Percentiles rank a stretch among this genome's conserved stretches.
Evolutionary conservation across 148 eudicot species (phyloP).

Genomic region (Spergularia bocconei): DNA sequence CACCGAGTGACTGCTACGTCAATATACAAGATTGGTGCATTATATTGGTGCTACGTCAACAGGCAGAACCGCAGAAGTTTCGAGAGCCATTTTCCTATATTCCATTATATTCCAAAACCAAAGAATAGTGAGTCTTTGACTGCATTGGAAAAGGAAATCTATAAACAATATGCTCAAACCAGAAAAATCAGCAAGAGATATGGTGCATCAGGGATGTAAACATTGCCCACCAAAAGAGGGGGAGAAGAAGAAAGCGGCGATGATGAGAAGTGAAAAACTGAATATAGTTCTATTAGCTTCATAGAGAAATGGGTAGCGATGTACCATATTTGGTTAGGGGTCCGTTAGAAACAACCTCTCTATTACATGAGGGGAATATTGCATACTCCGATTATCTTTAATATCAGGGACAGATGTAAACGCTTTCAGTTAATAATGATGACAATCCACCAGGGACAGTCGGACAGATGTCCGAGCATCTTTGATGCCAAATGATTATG

Average conservation of each 20-base stretch:
- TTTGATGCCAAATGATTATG: neutral
- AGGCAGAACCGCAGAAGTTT: too few species aligned
- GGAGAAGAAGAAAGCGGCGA: neutral
- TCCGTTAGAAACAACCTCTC: neutral
- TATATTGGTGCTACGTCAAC: too few species aligned
- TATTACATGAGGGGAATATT: neutral
- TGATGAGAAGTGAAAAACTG: neutral
- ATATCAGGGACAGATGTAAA: neutral
- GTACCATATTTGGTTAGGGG: neutral
- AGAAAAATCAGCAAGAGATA: neutral
- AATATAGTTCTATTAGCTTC: neutral
- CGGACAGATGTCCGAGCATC: neutral
- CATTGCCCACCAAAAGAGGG: neutral
- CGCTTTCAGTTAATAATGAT: neutral
- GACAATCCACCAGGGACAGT: neutral
- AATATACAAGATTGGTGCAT: too few species aligned
- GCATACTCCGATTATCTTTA: neutral
- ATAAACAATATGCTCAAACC: neutral
- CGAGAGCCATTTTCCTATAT: too few species aligned
- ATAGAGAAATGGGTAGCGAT: too few species aligned
- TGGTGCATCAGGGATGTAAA: slow-evolving; percentile 7
- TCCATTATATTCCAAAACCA: too few species aligned
- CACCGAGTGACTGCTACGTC: too few species aligned
- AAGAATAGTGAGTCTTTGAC: too few species aligned
- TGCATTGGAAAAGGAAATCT: too few species aligned